Base-by-base conservation (phyloP, 2,329 filamentous ascomycete species). In the Penicillium crustosum region DNA sequence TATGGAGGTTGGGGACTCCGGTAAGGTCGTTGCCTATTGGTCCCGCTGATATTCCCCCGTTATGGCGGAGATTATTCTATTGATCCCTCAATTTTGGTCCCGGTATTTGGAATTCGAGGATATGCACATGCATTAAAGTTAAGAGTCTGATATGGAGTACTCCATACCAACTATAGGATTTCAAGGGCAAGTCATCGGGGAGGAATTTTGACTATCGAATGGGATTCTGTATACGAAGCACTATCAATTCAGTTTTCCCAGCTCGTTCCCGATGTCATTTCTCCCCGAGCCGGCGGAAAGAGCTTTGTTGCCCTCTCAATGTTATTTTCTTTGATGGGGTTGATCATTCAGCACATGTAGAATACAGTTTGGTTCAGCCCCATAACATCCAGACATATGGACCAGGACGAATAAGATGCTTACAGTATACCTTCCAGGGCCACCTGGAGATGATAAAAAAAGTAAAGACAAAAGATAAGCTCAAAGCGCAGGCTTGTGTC, bases 381-480 rank as follows among this genome's bases (percentile, higher is more conserved):
- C 31, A 43, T 51, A 51, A 8, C 6, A 38, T 7, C 38, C 15
- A 4, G n/a, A 13, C 17, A n/a, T 38, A 44, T 51, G 3, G 8
- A 36, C 29, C 31, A 42, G 53, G 45, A 6, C 21, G 39, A 29
- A 51, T 44, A 51, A 55, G 47, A 43, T 53, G 50, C 36, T 48
- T 23, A 48, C 38, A 15, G 27, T 2, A 35, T 58, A 21, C 49
- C 29, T 48, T n/a, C 31, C 49, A 47, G 23, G 43, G 21, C n/a
- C 38, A 48, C 23, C 38, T 27, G 19, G 35, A 17, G 27, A 15
- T 33, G 4, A 27, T 15, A 23, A 45, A 45, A 52, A 38, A 57
- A 31, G 41, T 9, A n/a, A 31, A 55, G n/a, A 15, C 12, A 41
- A 41, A 35, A 50, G 41, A 54, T 58, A 58, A 55, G 50, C 58